Conservation (phyloP, 441 rosid species). For the Adansonia madagascariensis region DNA sequence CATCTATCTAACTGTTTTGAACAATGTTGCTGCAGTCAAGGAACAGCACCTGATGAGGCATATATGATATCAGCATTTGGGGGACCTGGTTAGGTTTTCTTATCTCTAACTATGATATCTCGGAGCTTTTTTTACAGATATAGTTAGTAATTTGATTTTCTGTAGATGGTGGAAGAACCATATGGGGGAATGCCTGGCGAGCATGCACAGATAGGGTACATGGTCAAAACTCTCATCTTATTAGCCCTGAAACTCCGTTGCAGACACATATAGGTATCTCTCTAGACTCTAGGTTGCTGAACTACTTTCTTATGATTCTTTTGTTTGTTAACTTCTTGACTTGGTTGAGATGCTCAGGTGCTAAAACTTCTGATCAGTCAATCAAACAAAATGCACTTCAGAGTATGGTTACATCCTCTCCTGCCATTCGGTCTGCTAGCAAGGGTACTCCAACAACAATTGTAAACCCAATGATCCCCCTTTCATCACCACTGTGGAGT, state of each 20-base stretch:
- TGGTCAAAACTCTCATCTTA: slow-evolving; percentile 55
- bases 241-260: slow-evolving; percentile 69
- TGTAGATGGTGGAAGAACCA: slow-evolving; percentile 81
- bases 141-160: slow-evolving; percentile 31
- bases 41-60: slow-evolving; percentile 90
- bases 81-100: slow-evolving; percentile 68
- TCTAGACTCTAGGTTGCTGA: slow-evolving; percentile 13
- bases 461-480: slow-evolving; percentile 65
- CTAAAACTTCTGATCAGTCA: slow-evolving; percentile 56
- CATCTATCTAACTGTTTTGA: slow-evolving; percentile 29
- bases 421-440: slow-evolving; percentile 54
- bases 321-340: slow-evolving; percentile 22
- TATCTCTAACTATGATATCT: slow-evolving; percentile 22
- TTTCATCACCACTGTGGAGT: slow-evolving; percentile 93
- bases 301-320: slow-evolving; percentile 11
- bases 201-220: slow-evolving; percentile 63
- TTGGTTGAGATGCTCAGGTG: slow-evolving; percentile 41
- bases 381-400: slow-evolving; percentile 52
- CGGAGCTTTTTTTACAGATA: slow-evolving; percentile 7
- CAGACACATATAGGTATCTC: slow-evolving; percentile 70
- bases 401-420: slow-evolving; percentile 59
- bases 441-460: slow-evolving; percentile 56
- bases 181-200: slow-evolving; percentile 90
- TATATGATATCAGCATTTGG: slow-evolving; percentile 98
- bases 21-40: slow-evolving; percentile 70